Evolutionary conservation across 371 early-diverging fungal genomes (phyloP), one percentile per base, ranked within the genome.

Genomic region (Actinomortierella ambigua): DNA sequence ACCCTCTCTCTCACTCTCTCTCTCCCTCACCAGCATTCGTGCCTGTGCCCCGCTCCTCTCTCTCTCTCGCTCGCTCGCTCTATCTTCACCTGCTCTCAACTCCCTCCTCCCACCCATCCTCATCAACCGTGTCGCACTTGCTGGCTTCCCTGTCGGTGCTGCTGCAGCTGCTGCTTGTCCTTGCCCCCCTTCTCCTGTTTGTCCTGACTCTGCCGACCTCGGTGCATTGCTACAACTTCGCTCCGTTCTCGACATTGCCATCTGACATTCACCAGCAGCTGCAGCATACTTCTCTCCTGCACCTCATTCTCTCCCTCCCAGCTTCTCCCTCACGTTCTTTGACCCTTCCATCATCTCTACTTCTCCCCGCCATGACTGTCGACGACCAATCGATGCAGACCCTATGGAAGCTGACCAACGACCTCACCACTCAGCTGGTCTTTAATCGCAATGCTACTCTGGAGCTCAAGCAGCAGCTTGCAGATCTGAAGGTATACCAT

Each of bases 371-470:
- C 26, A 73, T 73, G 75, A 67, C 67, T 27, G 67, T 73, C 20
- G 75, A 73, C 51, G 75, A 73, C 67, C 44, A 43, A 24, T 63
- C 51, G 17, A 73, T 73, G 75, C 75, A 73, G 51, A 63, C 50
- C 54, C 53, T 73, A 27, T 73, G 75, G 75, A 73, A 67, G 61
- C 68, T 73, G 2, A 73, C 75, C n/a, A 73, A 73, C 40, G 75
- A 73, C 29, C 67, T 73, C 61, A 73, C 75, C 4, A 67, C 75
- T 23, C 75, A 73, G 64, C 68, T 73, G 48, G 68, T 73, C 23
- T 73, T 63, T 39, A 73, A 73, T 54, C 55, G 75, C 17, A 73
- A 57, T 34, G 67, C 58, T 20, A 63, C 68, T 0, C 56, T 73
- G 18, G 75, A 73, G 34, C 63, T 73, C 1, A 73, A 73, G 50